Conservation (phyloP, 257 asterid genomes). For the Henckelia pumila region DNA sequence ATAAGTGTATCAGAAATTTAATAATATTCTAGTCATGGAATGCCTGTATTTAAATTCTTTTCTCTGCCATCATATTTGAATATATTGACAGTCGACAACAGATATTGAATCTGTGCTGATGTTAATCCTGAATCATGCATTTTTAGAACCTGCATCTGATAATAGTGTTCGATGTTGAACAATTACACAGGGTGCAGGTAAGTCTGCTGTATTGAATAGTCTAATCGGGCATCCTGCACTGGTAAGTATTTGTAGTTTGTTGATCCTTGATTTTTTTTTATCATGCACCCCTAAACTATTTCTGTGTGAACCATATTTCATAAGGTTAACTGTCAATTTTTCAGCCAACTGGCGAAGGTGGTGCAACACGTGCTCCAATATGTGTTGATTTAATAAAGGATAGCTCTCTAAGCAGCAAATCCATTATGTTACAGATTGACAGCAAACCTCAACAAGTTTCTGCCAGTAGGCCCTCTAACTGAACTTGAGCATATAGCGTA, state of each 20-base stretch:
- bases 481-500: constrained; percentile 21
- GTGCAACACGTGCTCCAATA: constrained; percentile 77
- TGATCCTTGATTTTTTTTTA: background rate
- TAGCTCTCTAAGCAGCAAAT: constrained; percentile 61
- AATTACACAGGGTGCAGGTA: constrained; percentile 45
- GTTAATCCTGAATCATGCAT: background rate
- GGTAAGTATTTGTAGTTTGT: constrained; percentile 44
- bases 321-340: constrained; percentile 12
- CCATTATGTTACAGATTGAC: constrained; percentile 55
- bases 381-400: constrained; percentile 58
- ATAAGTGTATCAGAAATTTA: too few relatives aligned
- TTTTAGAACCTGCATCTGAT: background rate
- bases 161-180: background rate
- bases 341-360: constrained; percentile 87
- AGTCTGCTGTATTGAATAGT: constrained; percentile 90
- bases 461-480: constrained; percentile 52
- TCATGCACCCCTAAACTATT: background rate
- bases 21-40: background rate
- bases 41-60: background rate
- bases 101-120: background rate
- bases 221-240: constrained; percentile 92
- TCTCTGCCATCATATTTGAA: background rate
- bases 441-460: constrained; percentile 63
- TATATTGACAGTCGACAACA: background rate
- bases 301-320: background rate